Base-by-base conservation (phyloP, 169 alveolate genomes). In the Plasmodium adleri region DNA sequence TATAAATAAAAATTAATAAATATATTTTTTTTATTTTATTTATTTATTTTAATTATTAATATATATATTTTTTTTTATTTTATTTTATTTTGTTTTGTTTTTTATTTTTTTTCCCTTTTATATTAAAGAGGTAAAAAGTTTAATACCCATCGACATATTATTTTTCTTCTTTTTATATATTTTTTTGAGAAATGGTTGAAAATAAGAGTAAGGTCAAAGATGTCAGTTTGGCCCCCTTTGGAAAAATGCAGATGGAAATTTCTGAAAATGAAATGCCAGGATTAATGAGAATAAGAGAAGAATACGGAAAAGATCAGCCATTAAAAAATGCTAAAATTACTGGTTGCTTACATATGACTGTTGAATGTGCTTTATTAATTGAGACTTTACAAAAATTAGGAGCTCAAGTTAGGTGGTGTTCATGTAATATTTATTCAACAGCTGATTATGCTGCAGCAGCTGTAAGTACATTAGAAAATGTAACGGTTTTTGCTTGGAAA, bases 231-330 rank as follows among this genome's bases (percentile, higher is more conserved):
- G 98, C 99, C 45, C 99, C 96, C 26, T 97, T 95, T 93, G 99
- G 99, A 74, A 95, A 98, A 93, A 93, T 96, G 92, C 99, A 98
- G 93, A 96, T 98, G 92, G 91, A 93, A 47, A 72, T 98, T 54
- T 99, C 99, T 13, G 99, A 97, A 94, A 96, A 95, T 26, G 99
- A 98, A 93, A 98, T 98, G 99, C 99, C 99, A 24, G 99, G 99
- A 10, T 95, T 98, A 71, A 96, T 97, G 97, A 93, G 97, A 12
- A 92, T 96, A 71, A 90, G 99, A 74, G 94, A 93, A 83, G 98
- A 97, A 89, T 97, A 86, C 78, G 99, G 97, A 54, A 94, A 95
- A 45, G 13, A 76, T 49, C 88, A 98, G 91, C 98, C 99, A 17
- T 94, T 98, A 63, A 92, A 96, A 92, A 99, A 99, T 20, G 99